These are phyloP conservation scores for Arthrobotrys iridis DNA, from an alignment of 2,329 filamentous ascomycete genomes.

Conservation along the genomic window DNA sequence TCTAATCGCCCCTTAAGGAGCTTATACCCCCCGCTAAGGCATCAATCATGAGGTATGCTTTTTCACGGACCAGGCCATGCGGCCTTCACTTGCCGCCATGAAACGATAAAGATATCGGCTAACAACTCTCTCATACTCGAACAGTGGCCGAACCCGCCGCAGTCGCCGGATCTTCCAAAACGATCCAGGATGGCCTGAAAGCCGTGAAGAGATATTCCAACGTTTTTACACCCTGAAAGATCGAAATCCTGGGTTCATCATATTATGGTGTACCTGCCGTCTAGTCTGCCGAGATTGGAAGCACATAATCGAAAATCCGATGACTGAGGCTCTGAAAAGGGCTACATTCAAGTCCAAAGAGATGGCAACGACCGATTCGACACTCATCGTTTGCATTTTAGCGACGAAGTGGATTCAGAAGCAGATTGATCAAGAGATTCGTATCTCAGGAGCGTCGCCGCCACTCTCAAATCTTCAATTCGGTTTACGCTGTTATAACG, in stretches of 20 bases:
- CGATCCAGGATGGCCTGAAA: background rate
- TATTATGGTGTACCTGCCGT: background rate
- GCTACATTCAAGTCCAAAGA: background rate
- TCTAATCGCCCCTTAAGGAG: too few species aligned
- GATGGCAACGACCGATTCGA: background rate
- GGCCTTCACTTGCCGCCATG: too few species aligned
- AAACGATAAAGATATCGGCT: too few species aligned
- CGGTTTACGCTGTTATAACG: background rate
- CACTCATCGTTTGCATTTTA: background rate
- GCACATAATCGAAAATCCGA: background rate
- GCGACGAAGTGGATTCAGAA: too few species aligned
- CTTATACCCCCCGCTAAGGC: too few species aligned
- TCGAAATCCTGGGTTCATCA: background rate
- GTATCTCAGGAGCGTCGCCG: background rate
- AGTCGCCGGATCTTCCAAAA: background rate
- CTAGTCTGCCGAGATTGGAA: conserved; percentile 3
- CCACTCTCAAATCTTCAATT: background rate
- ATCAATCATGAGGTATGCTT: too few species aligned
- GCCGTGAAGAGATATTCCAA: background rate
- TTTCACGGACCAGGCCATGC: too few species aligned
- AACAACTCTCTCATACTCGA: too few species aligned
- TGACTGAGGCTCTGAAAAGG: too few species aligned
- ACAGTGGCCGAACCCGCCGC: background rate
- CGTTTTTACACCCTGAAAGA: background rate
- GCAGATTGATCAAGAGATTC: too few species aligned